Evolutionary conservation across 768 basidiomycete genomes (phyloP).

Genomic region (Calocera cornea): DNA sequence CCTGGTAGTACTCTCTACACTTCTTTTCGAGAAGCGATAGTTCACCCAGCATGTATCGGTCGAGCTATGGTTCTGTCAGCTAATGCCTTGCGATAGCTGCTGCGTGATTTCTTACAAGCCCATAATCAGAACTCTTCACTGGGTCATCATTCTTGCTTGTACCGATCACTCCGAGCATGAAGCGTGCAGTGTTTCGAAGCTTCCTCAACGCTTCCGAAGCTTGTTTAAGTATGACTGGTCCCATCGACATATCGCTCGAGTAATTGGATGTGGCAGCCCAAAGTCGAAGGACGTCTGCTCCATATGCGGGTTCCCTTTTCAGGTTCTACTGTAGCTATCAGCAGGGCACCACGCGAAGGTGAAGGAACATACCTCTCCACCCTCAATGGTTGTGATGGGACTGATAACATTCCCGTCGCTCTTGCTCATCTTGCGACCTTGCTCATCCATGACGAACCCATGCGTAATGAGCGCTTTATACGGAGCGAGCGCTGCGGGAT

Average conservation of each 20-base stretch:
- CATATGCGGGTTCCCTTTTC: constrained; percentile 66
- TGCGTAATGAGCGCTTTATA: constrained; percentile 82
- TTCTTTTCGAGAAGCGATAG: constrained; percentile 55
- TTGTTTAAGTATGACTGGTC: constrained; percentile 61
- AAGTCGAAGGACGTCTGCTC: constrained; percentile 71
- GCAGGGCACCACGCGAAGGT: background rate
- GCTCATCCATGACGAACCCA: constrained; percentile 87
- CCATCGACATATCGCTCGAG: constrained; percentile 75
- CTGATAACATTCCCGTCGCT: constrained; percentile 82
- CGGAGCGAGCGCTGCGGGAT: constrained; percentile 38
- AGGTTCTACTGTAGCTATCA: constrained; percentile 33
- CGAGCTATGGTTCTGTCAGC: constrained; percentile 34
- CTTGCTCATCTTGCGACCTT: constrained; percentile 94
- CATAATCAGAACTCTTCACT: constrained; percentile 38
- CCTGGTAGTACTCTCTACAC: constrained; percentile 53
- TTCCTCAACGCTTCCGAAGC: constrained; percentile 65
- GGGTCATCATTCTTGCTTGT: constrained; percentile 15
- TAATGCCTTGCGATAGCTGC: background rate
- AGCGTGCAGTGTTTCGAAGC: constrained; percentile 73
- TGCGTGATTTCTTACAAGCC: background rate
- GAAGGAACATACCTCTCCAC: constrained; percentile 45
- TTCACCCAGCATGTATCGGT: constrained; percentile 78
- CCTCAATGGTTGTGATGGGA: constrained; percentile 66
- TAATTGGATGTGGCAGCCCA: constrained; percentile 92
- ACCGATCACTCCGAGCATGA: constrained; percentile 69